Evolutionary conservation across 208 protist species (phyloP), one percentile per base, ranked within the genome.

Genomic region (Herpetomonas muscarum): DNA sequence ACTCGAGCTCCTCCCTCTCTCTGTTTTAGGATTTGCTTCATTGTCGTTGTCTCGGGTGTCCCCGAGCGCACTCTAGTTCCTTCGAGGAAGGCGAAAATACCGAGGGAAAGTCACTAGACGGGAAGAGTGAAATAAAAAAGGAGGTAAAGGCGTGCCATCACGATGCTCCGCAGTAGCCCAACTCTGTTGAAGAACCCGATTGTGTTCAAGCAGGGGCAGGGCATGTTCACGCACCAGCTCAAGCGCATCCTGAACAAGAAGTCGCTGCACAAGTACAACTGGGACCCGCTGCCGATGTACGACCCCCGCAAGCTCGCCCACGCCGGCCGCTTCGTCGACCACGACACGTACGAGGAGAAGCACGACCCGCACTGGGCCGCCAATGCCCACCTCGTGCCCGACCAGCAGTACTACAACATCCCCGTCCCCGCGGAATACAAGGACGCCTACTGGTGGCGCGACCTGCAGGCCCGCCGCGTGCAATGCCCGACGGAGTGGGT

Each of bases 361-460:
- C 76, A 86, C 61, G 82, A 92, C 56, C 87, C 90, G 0, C 85
- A 93, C 53, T 86, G 90, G 79, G 74, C 76, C 30, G 53, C 81
- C 24, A 62, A 82, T 26, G 70, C 70, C 6, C 73, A 92, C 36
- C 60, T 81, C 9, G 90, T 96, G 19, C 90, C 90, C 3, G 90
- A 96, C 61, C 90, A 96, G 60, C 49, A 67, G 45, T 92, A 75
- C 55, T 78, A 90, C 56, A 55, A 83, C 46, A 79, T 93, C 41
- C 85, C 86, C 13, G 74, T 96, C 6, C 90, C 90, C 2, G 56
- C 67, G 26, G 85, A 94, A 68, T 93, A 89, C 71, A 87, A 86
- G 63, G 90, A 96, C 41, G 87, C 90, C n/a, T 96, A 96, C 67
- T 96, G 90, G 90, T 94, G 85, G 81, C 70, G 90, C 26, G 90